Evolutionary conservation across 2,329 filamentous ascomycete genomes (phyloP).

Genomic region (Pseudogymnoascus sp.): DNA sequence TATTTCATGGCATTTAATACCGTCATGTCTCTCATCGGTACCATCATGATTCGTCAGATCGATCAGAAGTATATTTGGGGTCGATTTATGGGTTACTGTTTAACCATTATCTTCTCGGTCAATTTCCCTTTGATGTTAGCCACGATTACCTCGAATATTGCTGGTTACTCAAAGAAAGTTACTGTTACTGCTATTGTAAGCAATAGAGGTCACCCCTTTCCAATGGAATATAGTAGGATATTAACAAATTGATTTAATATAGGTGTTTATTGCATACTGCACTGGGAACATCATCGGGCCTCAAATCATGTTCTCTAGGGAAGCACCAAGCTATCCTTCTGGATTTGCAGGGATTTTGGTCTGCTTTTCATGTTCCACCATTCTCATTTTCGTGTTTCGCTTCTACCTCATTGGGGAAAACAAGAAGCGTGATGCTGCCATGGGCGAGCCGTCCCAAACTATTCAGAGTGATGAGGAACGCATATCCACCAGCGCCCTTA

Average conservation of each 20-base stretch:
- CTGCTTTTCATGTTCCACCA: conserved; percentile 17
- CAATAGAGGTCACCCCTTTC: not conserved
- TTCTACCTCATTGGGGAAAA: conserved; percentile 20
- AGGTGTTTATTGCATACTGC: conserved; percentile 20
- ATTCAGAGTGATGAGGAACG: conserved; percentile 3
- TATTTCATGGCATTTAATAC: conserved; percentile 17
- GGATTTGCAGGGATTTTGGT: conserved; percentile 23
- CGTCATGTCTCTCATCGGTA: conserved; percentile 20
- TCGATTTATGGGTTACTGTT: conserved; percentile 25
- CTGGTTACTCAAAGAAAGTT: conserved; percentile 27
- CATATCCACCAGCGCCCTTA: not conserved
- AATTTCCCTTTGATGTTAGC: conserved; percentile 25
- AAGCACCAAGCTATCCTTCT: conserved; percentile 19
- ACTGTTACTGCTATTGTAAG: conserved; percentile 21
- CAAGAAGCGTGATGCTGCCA: conserved; percentile 8
- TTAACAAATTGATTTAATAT: not conserved
- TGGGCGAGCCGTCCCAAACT: not conserved
- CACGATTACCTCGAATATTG: conserved; percentile 24
- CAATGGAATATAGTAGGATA: not conserved
- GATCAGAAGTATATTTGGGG: conserved; percentile 13
- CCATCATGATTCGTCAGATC: conserved; percentile 21
- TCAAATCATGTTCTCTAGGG: conserved; percentile 12
- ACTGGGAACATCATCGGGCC: conserved; percentile 23
- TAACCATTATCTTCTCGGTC: conserved; percentile 22
- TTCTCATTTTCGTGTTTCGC: conserved; percentile 17